These are phyloP conservation scores for Clonostachys rhizophaga DNA, from an alignment of 2,329 filamentous ascomycete species.

Conservation along the genomic window DNA sequence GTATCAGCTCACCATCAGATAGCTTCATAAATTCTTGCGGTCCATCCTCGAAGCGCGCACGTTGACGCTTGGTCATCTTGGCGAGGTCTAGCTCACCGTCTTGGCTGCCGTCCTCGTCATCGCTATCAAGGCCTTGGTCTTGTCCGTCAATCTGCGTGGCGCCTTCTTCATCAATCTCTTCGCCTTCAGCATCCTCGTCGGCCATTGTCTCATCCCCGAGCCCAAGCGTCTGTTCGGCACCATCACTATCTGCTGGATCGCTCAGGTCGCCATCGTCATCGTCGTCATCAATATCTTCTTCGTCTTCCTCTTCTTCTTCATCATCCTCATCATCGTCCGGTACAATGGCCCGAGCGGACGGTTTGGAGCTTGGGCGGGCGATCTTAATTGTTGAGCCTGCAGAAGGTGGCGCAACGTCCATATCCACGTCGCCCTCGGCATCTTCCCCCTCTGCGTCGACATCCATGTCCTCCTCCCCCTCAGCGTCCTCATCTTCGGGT, in stretches of 20 bases:
- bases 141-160: slow-evolving; percentile 32
- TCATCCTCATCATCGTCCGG: not conserved
- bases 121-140: slow-evolving; percentile 32
- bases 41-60: slow-evolving; percentile 53
- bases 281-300: slow-evolving; percentile 37
- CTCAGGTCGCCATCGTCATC: slow-evolving; percentile 53
- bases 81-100: slow-evolving; percentile 48
- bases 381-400: slow-evolving; percentile 38
- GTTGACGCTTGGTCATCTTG: slow-evolving; percentile 58
- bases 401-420: slow-evolving; percentile 28
- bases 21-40: slow-evolving; percentile 54
- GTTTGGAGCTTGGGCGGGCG: slow-evolving; percentile 20
- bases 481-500: slow-evolving; percentile 23
- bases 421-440: slow-evolving; percentile 38
- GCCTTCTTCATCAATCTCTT: slow-evolving; percentile 33
- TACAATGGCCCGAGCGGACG: slow-evolving; percentile 9
- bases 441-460: slow-evolving; percentile 29
- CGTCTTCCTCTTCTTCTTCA: not conserved
- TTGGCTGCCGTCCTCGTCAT: slow-evolving; percentile 38
- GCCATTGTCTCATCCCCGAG: slow-evolving; percentile 39
- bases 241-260: slow-evolving; percentile 46
- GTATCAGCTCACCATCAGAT: slow-evolving; percentile 44
- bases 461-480: slow-evolving; percentile 24
- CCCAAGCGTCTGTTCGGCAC: slow-evolving; percentile 26
- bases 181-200: slow-evolving; percentile 42